Percentiles rank a stretch among this genome's conserved stretches.
These are phyloP conservation scores for Candida glucosophila DNA, from an alignment of 1,139 yeast species.

Conservation along the genomic window DNA sequence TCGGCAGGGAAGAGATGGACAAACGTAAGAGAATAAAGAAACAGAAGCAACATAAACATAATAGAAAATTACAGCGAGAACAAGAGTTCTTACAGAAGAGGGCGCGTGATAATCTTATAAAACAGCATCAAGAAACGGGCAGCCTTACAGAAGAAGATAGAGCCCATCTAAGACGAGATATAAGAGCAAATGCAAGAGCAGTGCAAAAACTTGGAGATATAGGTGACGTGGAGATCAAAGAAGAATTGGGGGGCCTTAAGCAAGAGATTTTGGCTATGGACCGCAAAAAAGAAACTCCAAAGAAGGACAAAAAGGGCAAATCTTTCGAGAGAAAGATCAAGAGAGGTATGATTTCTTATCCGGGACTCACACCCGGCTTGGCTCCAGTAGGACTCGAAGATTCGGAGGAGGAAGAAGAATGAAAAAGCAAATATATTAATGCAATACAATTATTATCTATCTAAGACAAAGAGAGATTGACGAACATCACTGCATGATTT, in stretches of 20 bases:
- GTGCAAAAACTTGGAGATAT: slow-evolving; percentile 37
- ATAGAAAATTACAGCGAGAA: slow-evolving; percentile 27
- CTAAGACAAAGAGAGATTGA: slow-evolving; percentile 60
- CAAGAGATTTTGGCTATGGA: slow-evolving; percentile 25
- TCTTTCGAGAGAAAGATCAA: slow-evolving; percentile 37
- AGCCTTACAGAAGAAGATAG: slow-evolving; percentile 36
- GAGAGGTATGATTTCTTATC: slow-evolving; percentile 37
- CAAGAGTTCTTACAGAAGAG: slow-evolving; percentile 34
- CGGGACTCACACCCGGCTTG: slow-evolving; percentile 84
- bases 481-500: slow-evolving; percentile 71
- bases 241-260: slow-evolving; percentile 38
- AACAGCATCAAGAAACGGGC: slow-evolving; percentile 28
- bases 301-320: slow-evolving; percentile 18
- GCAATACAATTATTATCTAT: slow-evolving; percentile 9
- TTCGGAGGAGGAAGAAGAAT: slow-evolving; percentile 31
- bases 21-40: slow-evolving; percentile 25
- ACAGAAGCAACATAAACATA: slow-evolving; percentile 22
- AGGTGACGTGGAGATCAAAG: slow-evolving; percentile 32
- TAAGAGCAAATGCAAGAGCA: slow-evolving; percentile 40
- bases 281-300: slow-evolving; percentile 10
- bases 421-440: no score
- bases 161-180: slow-evolving; percentile 39
- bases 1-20: slow-evolving; percentile 19
- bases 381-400: slow-evolving; percentile 72
- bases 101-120: slow-evolving; percentile 45